phyloP scores from a whole-genome alignment of 2,329 filamentous ascomycete genomes.

The Fusarium humuli region DNA sequence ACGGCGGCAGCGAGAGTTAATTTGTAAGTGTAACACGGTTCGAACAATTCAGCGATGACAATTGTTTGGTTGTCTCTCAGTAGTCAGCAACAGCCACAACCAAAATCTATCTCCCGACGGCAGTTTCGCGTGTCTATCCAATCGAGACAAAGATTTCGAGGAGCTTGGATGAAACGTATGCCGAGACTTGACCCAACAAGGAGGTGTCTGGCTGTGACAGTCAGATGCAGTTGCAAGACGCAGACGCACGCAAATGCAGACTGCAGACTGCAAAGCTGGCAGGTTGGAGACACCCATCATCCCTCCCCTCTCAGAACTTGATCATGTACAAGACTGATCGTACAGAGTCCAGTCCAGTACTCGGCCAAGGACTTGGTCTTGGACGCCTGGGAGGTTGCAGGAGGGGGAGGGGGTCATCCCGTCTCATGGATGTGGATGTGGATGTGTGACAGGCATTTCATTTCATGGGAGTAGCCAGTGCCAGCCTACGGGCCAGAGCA shows the following conservation, averaged over 20 bases:
- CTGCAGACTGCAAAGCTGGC: constrained; percentile 6
- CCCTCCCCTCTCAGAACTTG: neutral
- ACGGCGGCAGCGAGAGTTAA: constrained; percentile 24
- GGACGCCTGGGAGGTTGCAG: constrained; percentile 38
- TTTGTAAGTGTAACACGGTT: constrained; percentile 6
- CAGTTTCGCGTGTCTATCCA: constrained; percentile 30
- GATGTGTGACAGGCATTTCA: constrained; percentile 38
- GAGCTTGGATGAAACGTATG: constrained; percentile 35
- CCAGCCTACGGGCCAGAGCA: constrained; percentile 6
- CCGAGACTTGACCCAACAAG: constrained; percentile 35
- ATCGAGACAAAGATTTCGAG: constrained; percentile 23
- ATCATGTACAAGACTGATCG: constrained; percentile 17
- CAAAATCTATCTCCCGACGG: constrained; percentile 24
- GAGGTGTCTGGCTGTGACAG: constrained; percentile 11
- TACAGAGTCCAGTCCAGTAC: neutral
- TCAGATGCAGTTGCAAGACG: neutral
- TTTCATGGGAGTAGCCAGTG: neutral
- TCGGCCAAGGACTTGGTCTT: constrained; percentile 22
- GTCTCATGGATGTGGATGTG: constrained; percentile 32
- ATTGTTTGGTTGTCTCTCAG: neutral
- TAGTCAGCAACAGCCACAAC: constrained; percentile 4
- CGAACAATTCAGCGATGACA: neutral
- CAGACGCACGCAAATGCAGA: neutral
- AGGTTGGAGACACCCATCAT: constrained; percentile 1
- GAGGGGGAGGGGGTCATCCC: constrained; percentile 37